Conservation (phyloP, 129 eudicot species). For the Tagetes patula region DNA sequence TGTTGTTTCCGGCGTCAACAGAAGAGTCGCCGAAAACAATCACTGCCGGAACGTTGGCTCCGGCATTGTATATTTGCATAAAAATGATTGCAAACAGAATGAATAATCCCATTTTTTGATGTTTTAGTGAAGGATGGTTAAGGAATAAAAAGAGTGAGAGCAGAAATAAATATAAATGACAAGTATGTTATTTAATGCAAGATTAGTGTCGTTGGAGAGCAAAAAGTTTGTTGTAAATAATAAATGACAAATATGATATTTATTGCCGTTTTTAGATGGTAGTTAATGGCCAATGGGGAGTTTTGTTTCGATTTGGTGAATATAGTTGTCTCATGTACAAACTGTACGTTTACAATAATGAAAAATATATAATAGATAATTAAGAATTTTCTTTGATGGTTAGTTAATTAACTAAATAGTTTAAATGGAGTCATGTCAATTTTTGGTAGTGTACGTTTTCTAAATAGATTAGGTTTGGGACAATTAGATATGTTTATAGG, state of each 20-base stretch:
- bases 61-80: constrained; percentile 27
- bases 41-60: constrained; percentile 59
- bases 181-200: not conserved
- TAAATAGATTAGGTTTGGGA: too few species aligned
- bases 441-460: not conserved
- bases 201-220: constrained; percentile 31
- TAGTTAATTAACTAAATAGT: too few species aligned
- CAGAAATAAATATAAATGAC: constrained; percentile 28
- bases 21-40: constrained; percentile 88
- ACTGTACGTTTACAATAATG: too few species aligned
- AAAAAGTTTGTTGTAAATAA: constrained; percentile 29
- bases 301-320: not conserved
- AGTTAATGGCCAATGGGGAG: constrained; percentile 26
- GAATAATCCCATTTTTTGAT: constrained; percentile 14
- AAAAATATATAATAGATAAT: too few species aligned
- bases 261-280: constrained; percentile 1
- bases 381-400: too few species aligned
- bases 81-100: constrained; percentile 17
- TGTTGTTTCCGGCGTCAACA: constrained; percentile 82
- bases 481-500: too few species aligned
- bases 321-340: not conserved
- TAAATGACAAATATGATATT: constrained; percentile 29
- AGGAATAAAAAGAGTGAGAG: constrained; percentile 21
- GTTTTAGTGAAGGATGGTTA: constrained; percentile 11
- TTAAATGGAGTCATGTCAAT: too few species aligned